A percentile compares a stretch with the other conserved stretches of the same genome.
Conservation (phyloP, 331 rosid genomes). For the Acacia pycnantha region DNA sequence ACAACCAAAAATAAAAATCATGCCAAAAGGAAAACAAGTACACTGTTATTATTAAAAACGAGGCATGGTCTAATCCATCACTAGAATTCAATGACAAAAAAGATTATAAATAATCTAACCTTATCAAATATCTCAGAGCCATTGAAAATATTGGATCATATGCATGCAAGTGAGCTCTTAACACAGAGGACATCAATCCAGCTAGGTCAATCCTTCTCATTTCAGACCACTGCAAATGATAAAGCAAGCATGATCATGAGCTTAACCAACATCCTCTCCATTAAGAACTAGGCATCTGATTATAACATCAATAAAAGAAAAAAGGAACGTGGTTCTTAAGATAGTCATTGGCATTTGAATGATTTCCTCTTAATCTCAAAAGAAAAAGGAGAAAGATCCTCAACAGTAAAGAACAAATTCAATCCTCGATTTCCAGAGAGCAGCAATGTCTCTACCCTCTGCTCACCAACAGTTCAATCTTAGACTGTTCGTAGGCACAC, state of each 20-base stretch:
- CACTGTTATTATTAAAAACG: background rate
- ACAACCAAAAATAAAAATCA: background rate
- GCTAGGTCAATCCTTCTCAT: slow-evolving; percentile 85
- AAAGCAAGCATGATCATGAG: slow-evolving; percentile 20
- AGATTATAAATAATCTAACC: slow-evolving; percentile 45
- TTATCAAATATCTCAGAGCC: slow-evolving; percentile 94
- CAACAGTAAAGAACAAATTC: slow-evolving; percentile 3
- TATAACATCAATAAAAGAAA: background rate
- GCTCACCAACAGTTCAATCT: slow-evolving; percentile 14
- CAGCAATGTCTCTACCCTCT: slow-evolving; percentile 5
- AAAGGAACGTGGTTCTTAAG: background rate
- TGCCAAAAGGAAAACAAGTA: slow-evolving; percentile 5
- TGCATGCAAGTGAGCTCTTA: slow-evolving; percentile 91
- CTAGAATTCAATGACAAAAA: slow-evolving; percentile 12
- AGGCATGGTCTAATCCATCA: background rate
- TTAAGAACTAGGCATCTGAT: slow-evolving; percentile 6
- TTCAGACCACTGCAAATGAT: slow-evolving; percentile 85
- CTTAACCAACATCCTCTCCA: background rate
- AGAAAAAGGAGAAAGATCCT: background rate
- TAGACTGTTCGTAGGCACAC: background rate
- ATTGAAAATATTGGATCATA: slow-evolving; percentile 91
- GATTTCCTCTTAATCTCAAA: slow-evolving; percentile 7
- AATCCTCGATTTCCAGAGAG: slow-evolving; percentile 1
- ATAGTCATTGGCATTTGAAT: background rate
- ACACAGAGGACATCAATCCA: slow-evolving; percentile 79